Evolutionary conservation across 2,329 filamentous ascomycete species (phyloP).

Genomic region (Neopestalotiopsis sp.): DNA sequence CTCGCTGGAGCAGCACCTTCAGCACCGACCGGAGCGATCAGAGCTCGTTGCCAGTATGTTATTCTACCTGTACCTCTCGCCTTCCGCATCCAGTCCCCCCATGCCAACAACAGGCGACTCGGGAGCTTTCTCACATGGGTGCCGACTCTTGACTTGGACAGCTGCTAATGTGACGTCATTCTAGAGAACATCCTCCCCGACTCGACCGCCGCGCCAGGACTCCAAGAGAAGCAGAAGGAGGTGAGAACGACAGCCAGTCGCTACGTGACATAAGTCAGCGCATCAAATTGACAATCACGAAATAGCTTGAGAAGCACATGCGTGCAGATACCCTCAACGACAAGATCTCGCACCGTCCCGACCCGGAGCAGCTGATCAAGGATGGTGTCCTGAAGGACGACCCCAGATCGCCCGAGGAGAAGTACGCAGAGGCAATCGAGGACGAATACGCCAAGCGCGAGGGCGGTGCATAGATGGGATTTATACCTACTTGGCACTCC

Average conservation of each 20-base stretch:
- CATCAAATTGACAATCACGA: background rate
- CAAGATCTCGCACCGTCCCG: constrained; percentile 79
- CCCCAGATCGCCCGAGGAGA: constrained; percentile 60
- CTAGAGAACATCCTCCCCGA: constrained; percentile 86
- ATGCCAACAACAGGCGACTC: background rate
- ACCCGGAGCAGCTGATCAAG: constrained; percentile 76
- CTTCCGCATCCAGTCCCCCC: background rate
- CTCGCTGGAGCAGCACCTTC: constrained; percentile 69
- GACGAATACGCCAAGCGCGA: constrained; percentile 69
- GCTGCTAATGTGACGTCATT: constrained; percentile 29
- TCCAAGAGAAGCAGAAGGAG: constrained; percentile 82
- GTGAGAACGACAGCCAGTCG: constrained; percentile 37
- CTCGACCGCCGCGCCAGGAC: constrained; percentile 75
- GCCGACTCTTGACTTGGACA: background rate
- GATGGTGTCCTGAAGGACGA: constrained; percentile 79
- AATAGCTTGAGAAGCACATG: constrained; percentile 81
- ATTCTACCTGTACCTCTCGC: background rate
- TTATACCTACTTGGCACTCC: background rate
- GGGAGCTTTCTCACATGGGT: background rate
- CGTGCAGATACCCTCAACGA: constrained; percentile 85
- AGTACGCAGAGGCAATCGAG: constrained; percentile 66
- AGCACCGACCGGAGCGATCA: constrained; percentile 75
- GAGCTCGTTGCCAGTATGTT: constrained; percentile 78
- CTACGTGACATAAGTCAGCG: background rate
- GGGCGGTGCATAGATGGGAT: constrained; percentile 56